Evolutionary conservation across 306 rosid species (phyloP).

Genomic region (Lathyrus tuberosus): DNA sequence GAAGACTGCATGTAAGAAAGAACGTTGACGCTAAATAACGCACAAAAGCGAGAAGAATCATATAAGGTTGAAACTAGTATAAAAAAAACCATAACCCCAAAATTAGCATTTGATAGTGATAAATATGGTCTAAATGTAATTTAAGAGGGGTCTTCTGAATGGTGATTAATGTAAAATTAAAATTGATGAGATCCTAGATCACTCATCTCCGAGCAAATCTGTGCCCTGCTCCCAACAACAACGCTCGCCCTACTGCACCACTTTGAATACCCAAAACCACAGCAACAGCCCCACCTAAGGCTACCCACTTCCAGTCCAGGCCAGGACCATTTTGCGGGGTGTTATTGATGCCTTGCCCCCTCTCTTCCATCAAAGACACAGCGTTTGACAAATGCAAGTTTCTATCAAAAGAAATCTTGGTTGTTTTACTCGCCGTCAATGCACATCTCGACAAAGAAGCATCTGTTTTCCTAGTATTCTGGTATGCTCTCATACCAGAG

Average conservation of each 20-base stretch:
- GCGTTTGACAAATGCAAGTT: constrained; percentile 52
- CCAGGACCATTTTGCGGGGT: constrained; percentile 49
- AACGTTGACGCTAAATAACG: neutral
- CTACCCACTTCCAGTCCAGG: constrained; percentile 95
- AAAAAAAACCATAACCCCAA: constrained; percentile 23
- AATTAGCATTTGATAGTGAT: constrained; percentile 30
- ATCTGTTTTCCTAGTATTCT: constrained; percentile 74
- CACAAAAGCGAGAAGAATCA: constrained; percentile 21
- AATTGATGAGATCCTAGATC: constrained; percentile 20
- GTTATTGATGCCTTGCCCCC: constrained; percentile 33
- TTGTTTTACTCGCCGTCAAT: constrained; percentile 74
- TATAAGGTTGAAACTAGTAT: constrained; percentile 5
- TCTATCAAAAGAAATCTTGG: constrained; percentile 57
- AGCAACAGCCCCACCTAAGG: constrained; percentile 90
- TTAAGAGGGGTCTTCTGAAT: constrained; percentile 34
- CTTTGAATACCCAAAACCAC: constrained; percentile 85
- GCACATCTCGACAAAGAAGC: constrained; percentile 68
- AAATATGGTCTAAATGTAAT: constrained; percentile 38
- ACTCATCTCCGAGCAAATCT: constrained; percentile 74
- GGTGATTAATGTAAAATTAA: constrained; percentile 35
- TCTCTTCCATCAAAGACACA: constrained; percentile 48
- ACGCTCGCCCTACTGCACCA: constrained; percentile 75
- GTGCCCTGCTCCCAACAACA: constrained; percentile 89
- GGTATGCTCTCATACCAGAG: constrained; percentile 93
- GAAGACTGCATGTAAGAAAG: neutral